Evolutionary conservation across 1,284 basidiomycete species (phyloP).

Genomic region (Volvariella surrecta): DNA sequence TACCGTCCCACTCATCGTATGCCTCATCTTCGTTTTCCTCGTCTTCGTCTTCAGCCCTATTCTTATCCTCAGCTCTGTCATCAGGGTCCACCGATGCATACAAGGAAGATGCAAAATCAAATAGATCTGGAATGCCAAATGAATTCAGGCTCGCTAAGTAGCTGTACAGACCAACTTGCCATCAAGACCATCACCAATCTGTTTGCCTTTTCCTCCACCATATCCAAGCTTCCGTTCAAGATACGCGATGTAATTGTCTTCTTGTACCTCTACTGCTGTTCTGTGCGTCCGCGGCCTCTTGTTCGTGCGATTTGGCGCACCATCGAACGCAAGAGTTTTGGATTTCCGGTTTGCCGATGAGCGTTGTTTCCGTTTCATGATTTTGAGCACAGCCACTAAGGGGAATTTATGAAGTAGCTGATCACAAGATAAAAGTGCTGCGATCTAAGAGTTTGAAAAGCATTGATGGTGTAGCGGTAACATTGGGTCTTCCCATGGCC

Average conservation of each 20-base stretch:
- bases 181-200: slow-evolving; percentile 50
- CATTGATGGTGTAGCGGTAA: slow-evolving; percentile 41
- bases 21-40: slow-evolving; percentile 13
- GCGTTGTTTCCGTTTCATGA: slow-evolving; percentile 54
- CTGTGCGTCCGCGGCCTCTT: slow-evolving; percentile 11
- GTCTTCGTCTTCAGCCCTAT: slow-evolving; percentile 12
- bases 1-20: slow-evolving; percentile 24
- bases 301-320: no score
- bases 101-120: slow-evolving; percentile 46
- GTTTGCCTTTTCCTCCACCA: slow-evolving; percentile 30
- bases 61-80: slow-evolving; percentile 12
- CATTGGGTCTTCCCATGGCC: slow-evolving; percentile 41
- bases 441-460: slow-evolving; percentile 10
- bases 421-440: no score
- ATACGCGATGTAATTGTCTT: slow-evolving; percentile 73
- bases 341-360: no score
- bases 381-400: slow-evolving; percentile 9
- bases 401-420: no score
- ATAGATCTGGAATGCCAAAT: slow-evolving; percentile 30
- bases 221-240: slow-evolving; percentile 67
- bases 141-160: slow-evolving; percentile 4
- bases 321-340: no score
- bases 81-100: slow-evolving; percentile 11
- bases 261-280: slow-evolving; percentile 43
- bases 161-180: slow-evolving; percentile 27